A percentile compares a stretch with the other conserved stretches of the same genome.
Conservation (phyloP, 805 yeast genomes). For the Lipomyces sp. region DNA sequence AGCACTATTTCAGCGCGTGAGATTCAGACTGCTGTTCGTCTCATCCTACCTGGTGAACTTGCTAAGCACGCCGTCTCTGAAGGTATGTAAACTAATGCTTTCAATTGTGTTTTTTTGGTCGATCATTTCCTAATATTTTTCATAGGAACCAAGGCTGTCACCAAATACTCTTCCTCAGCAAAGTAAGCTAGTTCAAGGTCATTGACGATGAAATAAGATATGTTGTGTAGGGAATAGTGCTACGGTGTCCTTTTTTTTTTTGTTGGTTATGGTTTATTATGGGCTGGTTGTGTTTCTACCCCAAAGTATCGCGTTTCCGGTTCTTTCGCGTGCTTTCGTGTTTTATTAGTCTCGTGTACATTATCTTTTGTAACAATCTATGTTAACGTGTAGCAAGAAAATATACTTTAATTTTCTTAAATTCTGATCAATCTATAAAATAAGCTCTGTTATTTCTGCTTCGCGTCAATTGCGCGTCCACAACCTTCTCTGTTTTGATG, state of each 20-base stretch:
- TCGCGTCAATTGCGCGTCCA: too few species aligned
- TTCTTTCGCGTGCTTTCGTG: slow-evolving; percentile 27
- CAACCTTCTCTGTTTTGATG: too few species aligned
- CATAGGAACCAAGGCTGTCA: slow-evolving; percentile 38
- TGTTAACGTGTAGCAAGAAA: slow-evolving; percentile 1
- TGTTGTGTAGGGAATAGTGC: slow-evolving; percentile 17
- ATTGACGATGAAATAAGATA: slow-evolving; percentile 6
- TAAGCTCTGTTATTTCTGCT: too few species aligned
- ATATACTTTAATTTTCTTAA: background rate
- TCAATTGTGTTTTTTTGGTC: background rate
- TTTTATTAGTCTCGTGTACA: slow-evolving; percentile 34
- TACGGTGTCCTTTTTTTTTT: slow-evolving; percentile 29
- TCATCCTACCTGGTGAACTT: slow-evolving; percentile 97
- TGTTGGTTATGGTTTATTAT: slow-evolving; percentile 36
- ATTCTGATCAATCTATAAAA: background rate
- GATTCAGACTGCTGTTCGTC: slow-evolving; percentile 98
- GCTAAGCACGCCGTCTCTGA: slow-evolving; percentile 98
- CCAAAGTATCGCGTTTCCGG: slow-evolving; percentile 12
- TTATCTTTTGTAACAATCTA: slow-evolving; percentile 14
- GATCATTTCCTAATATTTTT: slow-evolving; percentile 1
- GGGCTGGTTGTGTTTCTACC: slow-evolving; percentile 25
- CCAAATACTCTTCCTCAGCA: slow-evolving; percentile 39
- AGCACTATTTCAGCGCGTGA: slow-evolving; percentile 98
- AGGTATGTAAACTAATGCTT: slow-evolving; percentile 58
- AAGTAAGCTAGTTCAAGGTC: slow-evolving; percentile 16